Evolutionary conservation across 1,139 yeast species (phyloP).

Genomic region (Taphrina wiesneri): DNA sequence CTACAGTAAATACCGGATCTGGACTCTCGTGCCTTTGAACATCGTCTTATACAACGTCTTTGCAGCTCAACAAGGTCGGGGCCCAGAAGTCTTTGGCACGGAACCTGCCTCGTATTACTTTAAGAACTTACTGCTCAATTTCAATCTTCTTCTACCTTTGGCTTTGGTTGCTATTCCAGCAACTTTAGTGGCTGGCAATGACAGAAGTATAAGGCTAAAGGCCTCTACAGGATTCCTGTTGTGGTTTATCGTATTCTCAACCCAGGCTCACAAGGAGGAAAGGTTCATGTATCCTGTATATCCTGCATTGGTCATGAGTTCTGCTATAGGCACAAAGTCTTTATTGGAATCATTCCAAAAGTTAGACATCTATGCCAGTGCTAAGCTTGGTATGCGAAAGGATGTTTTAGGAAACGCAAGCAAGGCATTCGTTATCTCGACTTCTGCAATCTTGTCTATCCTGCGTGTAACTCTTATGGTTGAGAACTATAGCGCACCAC

Average conservation of each 20-base stretch:
- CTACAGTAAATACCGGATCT: constrained; percentile 62
- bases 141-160: constrained; percentile 58
- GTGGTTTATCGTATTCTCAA: constrained; percentile 68
- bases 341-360: background rate
- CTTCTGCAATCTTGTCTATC: constrained; percentile 39
- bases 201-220: background rate
- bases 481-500: constrained; percentile 47
- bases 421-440: constrained; percentile 7
- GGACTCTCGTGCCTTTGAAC: constrained; percentile 73
- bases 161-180: constrained; percentile 50
- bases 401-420: background rate
- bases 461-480: constrained; percentile 46
- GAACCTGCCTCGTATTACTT: constrained; percentile 81
- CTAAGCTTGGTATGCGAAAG: background rate
- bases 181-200: background rate
- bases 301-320: constrained; percentile 64
- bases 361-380: background rate
- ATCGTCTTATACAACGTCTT: constrained; percentile 82
- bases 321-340: constrained; percentile 54
- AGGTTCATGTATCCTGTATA: constrained; percentile 85
- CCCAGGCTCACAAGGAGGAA: constrained; percentile 92
- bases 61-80: constrained; percentile 62
- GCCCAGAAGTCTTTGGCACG: constrained; percentile 88
- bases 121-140: constrained; percentile 69
- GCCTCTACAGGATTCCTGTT: constrained; percentile 53